phyloP scores from a whole-genome alignment of 2,329 filamentous ascomycete species.

The Aspergillus bombycis region DNA sequence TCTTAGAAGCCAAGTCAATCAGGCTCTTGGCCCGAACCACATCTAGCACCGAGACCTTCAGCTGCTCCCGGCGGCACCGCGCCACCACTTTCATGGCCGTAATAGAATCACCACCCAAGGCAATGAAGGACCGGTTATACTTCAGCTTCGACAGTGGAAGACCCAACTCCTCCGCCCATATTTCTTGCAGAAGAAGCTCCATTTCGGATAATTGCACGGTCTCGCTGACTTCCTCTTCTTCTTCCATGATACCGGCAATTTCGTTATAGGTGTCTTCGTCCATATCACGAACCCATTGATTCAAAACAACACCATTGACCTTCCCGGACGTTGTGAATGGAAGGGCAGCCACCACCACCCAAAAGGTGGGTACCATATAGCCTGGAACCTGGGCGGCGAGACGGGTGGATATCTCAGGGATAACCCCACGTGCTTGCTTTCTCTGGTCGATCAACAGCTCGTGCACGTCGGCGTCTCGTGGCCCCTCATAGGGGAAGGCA shows the following conservation, averaged over 20 bases:
- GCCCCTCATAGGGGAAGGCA: not conserved
- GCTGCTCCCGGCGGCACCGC: slow-evolving; percentile 9
- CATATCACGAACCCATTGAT: slow-evolving; percentile 5
- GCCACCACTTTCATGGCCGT: slow-evolving; percentile 16
- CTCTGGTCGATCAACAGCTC: not conserved
- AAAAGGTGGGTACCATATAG: slow-evolving; percentile 11
- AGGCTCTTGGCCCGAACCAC: not conserved
- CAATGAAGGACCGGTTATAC: slow-evolving; percentile 49
- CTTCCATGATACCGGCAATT: not conserved
- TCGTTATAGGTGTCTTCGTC: not conserved
- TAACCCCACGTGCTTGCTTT: not conserved
- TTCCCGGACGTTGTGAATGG: slow-evolving; percentile 5
- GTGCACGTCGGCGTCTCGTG: not conserved
- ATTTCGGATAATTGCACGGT: not conserved
- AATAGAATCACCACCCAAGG: slow-evolving; percentile 37
- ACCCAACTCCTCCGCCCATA: slow-evolving; percentile 42
- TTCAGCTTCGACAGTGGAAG: slow-evolving; percentile 46
- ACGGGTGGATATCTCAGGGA: not conserved
- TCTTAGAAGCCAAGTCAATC: not conserved
- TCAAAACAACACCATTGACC: not conserved
- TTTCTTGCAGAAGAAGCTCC: slow-evolving; percentile 10
- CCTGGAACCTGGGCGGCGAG: not conserved
- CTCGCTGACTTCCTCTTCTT: not conserved
- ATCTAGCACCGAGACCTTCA: not conserved
- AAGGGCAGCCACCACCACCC: not conserved